Conservation (phyloP, 2,329 filamentous ascomycete species). For the Lachnellula willkommii region DNA sequence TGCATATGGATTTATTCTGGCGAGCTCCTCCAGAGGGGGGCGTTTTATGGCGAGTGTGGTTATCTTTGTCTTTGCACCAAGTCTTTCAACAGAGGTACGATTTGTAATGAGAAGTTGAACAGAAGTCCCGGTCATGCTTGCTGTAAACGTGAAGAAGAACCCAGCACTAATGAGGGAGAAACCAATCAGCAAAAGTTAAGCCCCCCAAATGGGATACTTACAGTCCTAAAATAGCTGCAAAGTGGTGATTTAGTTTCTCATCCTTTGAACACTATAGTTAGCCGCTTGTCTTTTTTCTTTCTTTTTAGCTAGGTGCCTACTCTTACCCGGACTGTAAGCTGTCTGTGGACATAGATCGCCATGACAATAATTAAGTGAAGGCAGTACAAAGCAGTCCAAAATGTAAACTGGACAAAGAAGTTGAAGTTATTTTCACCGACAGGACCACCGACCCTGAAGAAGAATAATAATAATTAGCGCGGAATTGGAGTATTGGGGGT, state of each 20-base stretch:
- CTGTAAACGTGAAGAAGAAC: conserved; percentile 76
- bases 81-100: conserved; percentile 76
- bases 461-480: conserved; percentile 1
- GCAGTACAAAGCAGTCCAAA: conserved; percentile 67
- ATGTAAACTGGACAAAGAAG: conserved; percentile 84
- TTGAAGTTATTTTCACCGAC: conserved; percentile 85
- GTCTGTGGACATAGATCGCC: conserved; percentile 54
- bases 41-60: conserved; percentile 74
- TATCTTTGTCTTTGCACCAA: conserved; percentile 55
- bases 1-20: conserved; percentile 31
- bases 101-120: conserved; percentile 66
- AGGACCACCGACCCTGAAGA: conserved; percentile 75
- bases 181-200: background rate
- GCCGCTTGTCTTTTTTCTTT: background rate
- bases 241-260: conserved; percentile 48
- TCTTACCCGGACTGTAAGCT: conserved; percentile 32
- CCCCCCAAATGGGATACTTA: background rate
- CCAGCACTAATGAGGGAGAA: conserved; percentile 37
- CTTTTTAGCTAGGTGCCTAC: background rate
- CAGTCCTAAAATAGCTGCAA: conserved; percentile 47
- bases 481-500: background rate
- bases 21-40: conserved; percentile 27
- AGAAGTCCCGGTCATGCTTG: conserved; percentile 70
- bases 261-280: conserved; percentile 17
- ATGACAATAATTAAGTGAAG: conserved; percentile 57